Conservation (phyloP, 352 stramenopile species). For the Globisporangium sylvaticum region DNA sequence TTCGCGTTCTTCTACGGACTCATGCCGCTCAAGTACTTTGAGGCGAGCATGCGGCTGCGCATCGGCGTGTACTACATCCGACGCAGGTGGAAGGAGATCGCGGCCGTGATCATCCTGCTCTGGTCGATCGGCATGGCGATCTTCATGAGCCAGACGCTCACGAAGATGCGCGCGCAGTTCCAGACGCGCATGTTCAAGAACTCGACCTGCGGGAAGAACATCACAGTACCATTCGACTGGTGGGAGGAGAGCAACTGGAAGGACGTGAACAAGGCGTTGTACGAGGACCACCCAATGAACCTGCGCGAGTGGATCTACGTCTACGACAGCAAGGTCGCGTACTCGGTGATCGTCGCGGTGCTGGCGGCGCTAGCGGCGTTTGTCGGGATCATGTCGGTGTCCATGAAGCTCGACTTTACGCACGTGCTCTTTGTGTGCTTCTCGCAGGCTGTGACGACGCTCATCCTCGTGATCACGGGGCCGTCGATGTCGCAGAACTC, state of each 20-base stretch:
- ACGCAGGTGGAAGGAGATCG: conserved; percentile 69
- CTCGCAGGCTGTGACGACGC: conserved; percentile 55
- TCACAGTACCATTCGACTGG: conserved; percentile 37
- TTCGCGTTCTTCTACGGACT: conserved; percentile 57
- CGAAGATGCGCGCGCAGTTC: conserved; percentile 36
- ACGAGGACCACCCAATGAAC: conserved; percentile 30
- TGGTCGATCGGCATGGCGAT: conserved; percentile 65
- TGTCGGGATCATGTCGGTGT: conserved; percentile 61
- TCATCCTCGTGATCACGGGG: conserved; percentile 38
- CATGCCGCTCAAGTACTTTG: conserved; percentile 65
- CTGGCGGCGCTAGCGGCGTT: conserved; percentile 56
- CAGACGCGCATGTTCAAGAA: conserved; percentile 32
- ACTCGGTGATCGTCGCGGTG: conserved; percentile 61
- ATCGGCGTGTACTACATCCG: conserved; percentile 77
- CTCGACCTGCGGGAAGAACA: conserved; percentile 41
- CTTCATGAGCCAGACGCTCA: conserved; percentile 56
- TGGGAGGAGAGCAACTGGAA: conserved; percentile 40
- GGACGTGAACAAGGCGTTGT: conserved; percentile 16
- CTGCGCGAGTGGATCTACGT: conserved; percentile 58
- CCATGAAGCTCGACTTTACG: conserved; percentile 76
- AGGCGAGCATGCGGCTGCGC: conserved; percentile 56
- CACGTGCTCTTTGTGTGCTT: conserved; percentile 58
- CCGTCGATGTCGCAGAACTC: conserved; percentile 54
- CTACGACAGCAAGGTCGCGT: conserved; percentile 58
- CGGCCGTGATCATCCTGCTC: conserved; percentile 57